Evolutionary conservation across 2,329 filamentous ascomycete genomes (phyloP), one percentile per base, ranked within the genome.

Genomic region (Cladophialophora chaetospira): DNA sequence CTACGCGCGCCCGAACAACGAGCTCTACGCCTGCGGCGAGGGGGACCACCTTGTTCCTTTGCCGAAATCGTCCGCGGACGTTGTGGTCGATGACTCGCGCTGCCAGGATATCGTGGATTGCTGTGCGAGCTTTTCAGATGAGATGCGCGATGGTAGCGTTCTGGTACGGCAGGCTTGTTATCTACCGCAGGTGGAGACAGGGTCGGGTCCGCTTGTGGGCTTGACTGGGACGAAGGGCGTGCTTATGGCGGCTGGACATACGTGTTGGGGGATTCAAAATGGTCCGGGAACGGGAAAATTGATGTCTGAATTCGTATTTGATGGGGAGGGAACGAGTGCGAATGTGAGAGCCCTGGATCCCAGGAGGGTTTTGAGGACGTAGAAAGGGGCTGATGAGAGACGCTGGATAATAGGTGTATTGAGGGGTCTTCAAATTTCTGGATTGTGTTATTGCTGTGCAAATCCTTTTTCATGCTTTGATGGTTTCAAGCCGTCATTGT

Each of bases 201-300:
- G 72, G 19, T 72, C 71, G 50, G 85, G 84, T 0, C 93, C 94
- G 4, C 72, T 97, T 47, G 82, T 97, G 21, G 94, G 94, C 0
- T 77, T 80, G 51, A 92, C 91, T 5, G 81, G 82, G 1, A 83
- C 87, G 0, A 82, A 84, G 5, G 91, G 92, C 0, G 68, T 97
- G 40, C 87, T 88, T 71, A 78, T 97, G 58, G 94, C 94, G 0
- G 82, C 90, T 0, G 94, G 94, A 0, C 94, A 99, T 77, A 96
- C 91, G 1, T 97, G 93, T 75, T 99, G 94, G 94, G 94, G 94
- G 0, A 96, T 99, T 19, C 93, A 97, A 75, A 97, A 99, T 75
- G 91, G 86, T 0, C 92, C 93, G 1, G 94, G 82, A 1, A 97
- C 93, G 5, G 89, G 89, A 3, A 89, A 87, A 73, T 71, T 93